phyloP scores from a whole-genome alignment of 345 rosid species.

The Leavenworthia alabamica region DNA sequence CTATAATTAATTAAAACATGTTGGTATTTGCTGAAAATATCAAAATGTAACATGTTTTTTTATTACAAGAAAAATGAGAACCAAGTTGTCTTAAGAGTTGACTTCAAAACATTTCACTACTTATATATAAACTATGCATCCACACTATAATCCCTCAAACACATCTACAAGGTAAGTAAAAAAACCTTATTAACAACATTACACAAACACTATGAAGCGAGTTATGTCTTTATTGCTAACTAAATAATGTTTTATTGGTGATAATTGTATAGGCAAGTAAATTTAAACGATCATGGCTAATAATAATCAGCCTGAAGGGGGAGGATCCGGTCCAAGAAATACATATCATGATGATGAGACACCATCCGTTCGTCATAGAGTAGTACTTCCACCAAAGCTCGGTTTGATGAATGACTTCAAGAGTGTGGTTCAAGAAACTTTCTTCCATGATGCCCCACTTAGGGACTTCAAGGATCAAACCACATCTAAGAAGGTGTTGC shows the following conservation, averaged over 20 bases:
- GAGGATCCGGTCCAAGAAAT: background rate
- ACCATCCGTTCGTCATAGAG: conserved; percentile 40
- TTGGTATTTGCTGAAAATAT: conserved; percentile 10
- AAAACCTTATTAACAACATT: background rate
- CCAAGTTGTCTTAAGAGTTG: conserved; percentile 14
- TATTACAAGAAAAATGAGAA: background rate
- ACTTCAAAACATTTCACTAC: conserved; percentile 12
- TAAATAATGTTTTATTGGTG: background rate
- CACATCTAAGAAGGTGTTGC: conserved; percentile 41
- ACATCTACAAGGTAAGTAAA: background rate
- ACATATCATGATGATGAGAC: background rate
- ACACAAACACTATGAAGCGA: background rate
- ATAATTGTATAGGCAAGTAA: conserved; percentile 5
- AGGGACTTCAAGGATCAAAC: conserved; percentile 71
- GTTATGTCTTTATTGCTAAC: background rate
- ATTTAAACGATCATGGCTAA: conserved; percentile 11
- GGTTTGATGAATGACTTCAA: conserved; percentile 54
- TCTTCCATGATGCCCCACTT: conserved; percentile 84
- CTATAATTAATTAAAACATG: background rate
- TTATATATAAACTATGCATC: conserved; percentile 18
- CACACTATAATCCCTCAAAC: background rate
- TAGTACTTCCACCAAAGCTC: conserved; percentile 61
- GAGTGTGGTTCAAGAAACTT: conserved; percentile 55
- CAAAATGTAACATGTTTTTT: conserved; percentile 7
- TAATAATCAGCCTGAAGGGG: conserved; percentile 12